A percentile compares a stretch with the other conserved stretches of the same genome.
These are phyloP conservation scores for Talaromyces sp. DNA, from an alignment of 2,329 filamentous ascomycete species.

Conservation along the genomic window DNA sequence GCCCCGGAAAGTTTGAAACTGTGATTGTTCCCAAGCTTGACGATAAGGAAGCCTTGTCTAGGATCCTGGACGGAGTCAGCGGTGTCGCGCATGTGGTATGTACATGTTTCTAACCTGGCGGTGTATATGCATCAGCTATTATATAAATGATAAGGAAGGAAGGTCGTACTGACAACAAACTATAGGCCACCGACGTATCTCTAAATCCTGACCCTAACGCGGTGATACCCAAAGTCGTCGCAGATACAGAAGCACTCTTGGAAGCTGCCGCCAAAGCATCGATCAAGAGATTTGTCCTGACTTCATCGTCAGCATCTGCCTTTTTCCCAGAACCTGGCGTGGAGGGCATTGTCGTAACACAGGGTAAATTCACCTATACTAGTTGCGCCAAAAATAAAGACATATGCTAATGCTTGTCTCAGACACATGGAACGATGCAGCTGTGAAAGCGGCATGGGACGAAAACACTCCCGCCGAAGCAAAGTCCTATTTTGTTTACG, in stretches of 20 bases:
- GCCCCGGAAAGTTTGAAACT: slow-evolving; percentile 32
- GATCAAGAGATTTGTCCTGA: slow-evolving; percentile 14
- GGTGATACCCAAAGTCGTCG: slow-evolving; percentile 42
- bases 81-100: slow-evolving; percentile 11
- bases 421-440: slow-evolving; percentile 19
- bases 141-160: neutral
- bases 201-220: slow-evolving; percentile 39
- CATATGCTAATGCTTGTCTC: neutral
- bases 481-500: slow-evolving; percentile 33
- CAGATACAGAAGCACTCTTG: slow-evolving; percentile 31
- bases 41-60: slow-evolving; percentile 34
- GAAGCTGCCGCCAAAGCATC: slow-evolving; percentile 22
- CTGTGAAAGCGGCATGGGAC: slow-evolving; percentile 33
- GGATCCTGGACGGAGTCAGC: slow-evolving; percentile 32
- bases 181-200: slow-evolving; percentile 22
- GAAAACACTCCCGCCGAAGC: slow-evolving; percentile 25
- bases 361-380: neutral
- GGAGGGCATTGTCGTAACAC: slow-evolving; percentile 7
- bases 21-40: slow-evolving; percentile 37
- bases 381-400: neutral
- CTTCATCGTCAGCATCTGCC: slow-evolving; percentile 11
- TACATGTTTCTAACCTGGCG: neutral
- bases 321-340: slow-evolving; percentile 3
- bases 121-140: neutral
- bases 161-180: neutral